Conservation (phyloP, 306 rosid genomes). For the Cercis canadensis region DNA sequence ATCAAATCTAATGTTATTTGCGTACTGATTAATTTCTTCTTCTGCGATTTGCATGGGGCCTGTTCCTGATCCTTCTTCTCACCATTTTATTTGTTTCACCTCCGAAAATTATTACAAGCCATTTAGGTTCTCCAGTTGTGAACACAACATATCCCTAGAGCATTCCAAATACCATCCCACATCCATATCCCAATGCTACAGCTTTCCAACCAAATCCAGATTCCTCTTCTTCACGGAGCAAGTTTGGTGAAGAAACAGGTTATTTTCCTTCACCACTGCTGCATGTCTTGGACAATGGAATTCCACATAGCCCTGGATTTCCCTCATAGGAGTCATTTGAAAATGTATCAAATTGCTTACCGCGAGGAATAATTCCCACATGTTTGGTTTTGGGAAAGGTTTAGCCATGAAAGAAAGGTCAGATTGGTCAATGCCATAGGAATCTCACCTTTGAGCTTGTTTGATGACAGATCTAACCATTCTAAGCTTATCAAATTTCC, state of each 20-base stretch:
- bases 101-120: background rate
- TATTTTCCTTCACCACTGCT: background rate
- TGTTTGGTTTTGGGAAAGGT: conserved; percentile 43
- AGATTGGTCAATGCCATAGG: conserved; percentile 34
- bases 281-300: conserved; percentile 41
- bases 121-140: background rate
- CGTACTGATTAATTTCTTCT: too few species aligned
- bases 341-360: conserved; percentile 52
- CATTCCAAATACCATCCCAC: conserved; percentile 39
- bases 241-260: background rate
- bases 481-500: conserved; percentile 35
- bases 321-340: conserved; percentile 33
- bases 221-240: background rate
- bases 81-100: background rate
- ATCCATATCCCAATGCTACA: conserved; percentile 38
- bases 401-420: conserved; percentile 9
- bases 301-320: conserved; percentile 43
- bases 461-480: conserved; percentile 50
- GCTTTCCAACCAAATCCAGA: conserved; percentile 41
- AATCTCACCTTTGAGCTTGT: too few species aligned
- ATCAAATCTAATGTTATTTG: too few species aligned
- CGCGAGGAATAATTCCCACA: conserved; percentile 44
- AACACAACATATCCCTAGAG: conserved; percentile 25
- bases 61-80: background rate
- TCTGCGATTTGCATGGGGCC: too few species aligned